These are phyloP conservation scores for Zygosaccharomyces bisporus DNA, from an alignment of 805 yeast genomes.

Conservation along the genomic window DNA sequence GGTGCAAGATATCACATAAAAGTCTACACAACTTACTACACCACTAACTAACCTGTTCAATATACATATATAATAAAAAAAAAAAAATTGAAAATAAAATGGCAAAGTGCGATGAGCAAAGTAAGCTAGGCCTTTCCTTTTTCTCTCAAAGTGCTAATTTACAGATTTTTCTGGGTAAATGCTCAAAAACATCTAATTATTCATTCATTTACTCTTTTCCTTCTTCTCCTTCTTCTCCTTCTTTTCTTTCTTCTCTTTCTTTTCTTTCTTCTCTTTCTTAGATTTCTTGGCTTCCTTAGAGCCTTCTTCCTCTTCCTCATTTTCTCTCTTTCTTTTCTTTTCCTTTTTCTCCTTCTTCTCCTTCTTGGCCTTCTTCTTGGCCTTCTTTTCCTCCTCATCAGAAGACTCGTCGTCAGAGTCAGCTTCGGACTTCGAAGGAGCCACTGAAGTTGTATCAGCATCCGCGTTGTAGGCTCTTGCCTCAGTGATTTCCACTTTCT, in stretches of 20 bases:
- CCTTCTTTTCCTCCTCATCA: slow-evolving; percentile 36
- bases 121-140: slow-evolving; percentile 5
- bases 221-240: slow-evolving; percentile 31
- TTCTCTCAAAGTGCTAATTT: slow-evolving; percentile 1
- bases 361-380: slow-evolving; percentile 36
- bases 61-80: background rate
- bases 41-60: slow-evolving; percentile 7
- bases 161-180: background rate
- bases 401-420: slow-evolving; percentile 40
- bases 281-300: slow-evolving; percentile 38
- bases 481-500: slow-evolving; percentile 82
- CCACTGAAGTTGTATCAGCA: slow-evolving; percentile 64
- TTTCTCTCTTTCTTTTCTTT: slow-evolving; percentile 33
- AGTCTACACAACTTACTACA: slow-evolving; percentile 5
- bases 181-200: background rate
- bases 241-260: slow-evolving; percentile 37
- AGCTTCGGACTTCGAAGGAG: slow-evolving; percentile 32
- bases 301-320: slow-evolving; percentile 32
- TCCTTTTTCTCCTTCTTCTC: slow-evolving; percentile 39
- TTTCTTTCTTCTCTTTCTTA: slow-evolving; percentile 35
- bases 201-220: slow-evolving; percentile 10
- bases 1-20: slow-evolving; percentile 4
- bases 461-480: slow-evolving; percentile 90
- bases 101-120: background rate
- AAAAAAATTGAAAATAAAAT: background rate